Base-by-base conservation (phyloP, 2,329 filamentous ascomycete species). In the Phaeosphaeria sp. region DNA sequence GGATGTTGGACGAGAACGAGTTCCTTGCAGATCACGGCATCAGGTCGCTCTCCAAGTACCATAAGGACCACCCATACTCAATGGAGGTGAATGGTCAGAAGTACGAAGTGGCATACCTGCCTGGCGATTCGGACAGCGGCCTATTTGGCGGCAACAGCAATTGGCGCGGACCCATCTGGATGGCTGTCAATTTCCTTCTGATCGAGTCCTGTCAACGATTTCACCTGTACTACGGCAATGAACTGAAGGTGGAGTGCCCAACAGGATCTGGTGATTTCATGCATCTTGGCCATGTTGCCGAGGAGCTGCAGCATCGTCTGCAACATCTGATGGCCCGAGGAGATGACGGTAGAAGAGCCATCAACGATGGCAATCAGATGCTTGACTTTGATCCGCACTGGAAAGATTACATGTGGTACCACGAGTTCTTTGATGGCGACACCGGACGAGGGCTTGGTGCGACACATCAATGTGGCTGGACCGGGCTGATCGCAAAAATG, bases 121-220 rank as follows among this genome's bases (percentile, higher is more conserved):
- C 95, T 1, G 95, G 94, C n/a, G 94, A 98, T 74, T 97, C 94
- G 0, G 93, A 98, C 79, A 97, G 91, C 71, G 92, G 92, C 3
- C 85, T 98, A 5, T 98, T 98, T 72, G 94, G 94, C 52, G 94
- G 94, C 65, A 98, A 98, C 84, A 97, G 93, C 77, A 98, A 98
- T 79, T 98, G 94, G 94, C 88, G 94, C 80, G 94, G 82, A 0
- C 94, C 95, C 0, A 94, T 97, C 67, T 98, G 94, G 94, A 84
- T 97, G 49, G 95, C 92, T 62, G 93, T 97, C 80, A 98, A 98
- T 79, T 97, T 97, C 80, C 80, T 98, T 52, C 85, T 98, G 15
- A 90, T 98, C 42, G 94, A 98, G 77, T 94, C 93, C 6, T 85
- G 97, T n/a, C 91, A 97, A 70, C 86, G 94, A 30, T 98, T 96